These are phyloP conservation scores for Chalciporus pseudorubinellus DNA, from an alignment of 768 basidiomycete genomes.

Conservation along the genomic window DNA sequence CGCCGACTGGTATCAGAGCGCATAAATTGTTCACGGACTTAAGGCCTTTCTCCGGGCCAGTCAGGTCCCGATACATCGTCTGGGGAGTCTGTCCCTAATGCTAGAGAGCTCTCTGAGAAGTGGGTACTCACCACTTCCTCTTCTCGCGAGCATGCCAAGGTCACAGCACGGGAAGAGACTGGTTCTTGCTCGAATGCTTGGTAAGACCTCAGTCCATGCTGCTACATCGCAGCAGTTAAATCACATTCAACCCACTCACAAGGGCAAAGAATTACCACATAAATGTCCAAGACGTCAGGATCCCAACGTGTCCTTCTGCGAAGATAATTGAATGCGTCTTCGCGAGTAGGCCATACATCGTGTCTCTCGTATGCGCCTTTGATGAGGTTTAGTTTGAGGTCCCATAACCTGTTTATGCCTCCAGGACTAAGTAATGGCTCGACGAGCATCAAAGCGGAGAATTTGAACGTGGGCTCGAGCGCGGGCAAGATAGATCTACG, in stretches of 20 bases:
- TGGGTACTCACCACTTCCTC: conserved; percentile 54
- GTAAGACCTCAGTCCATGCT: conserved; percentile 44
- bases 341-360: conserved; percentile 50
- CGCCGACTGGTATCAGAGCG: conserved; percentile 44
- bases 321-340: conserved; percentile 40
- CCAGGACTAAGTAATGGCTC: conserved; percentile 63
- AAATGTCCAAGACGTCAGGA: conserved; percentile 46
- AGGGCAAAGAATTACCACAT: conserved; percentile 42
- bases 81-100: conserved; percentile 18
- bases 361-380: conserved; percentile 47
- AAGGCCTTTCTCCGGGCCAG: conserved; percentile 54
- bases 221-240: conserved; percentile 29
- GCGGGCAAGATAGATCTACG: conserved; percentile 53
- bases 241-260: not conserved
- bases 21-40: conserved; percentile 43
- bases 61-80: conserved; percentile 63
- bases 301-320: conserved; percentile 49
- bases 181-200: conserved; percentile 29
- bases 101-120: not conserved
- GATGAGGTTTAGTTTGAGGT: conserved; percentile 44
- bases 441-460: conserved; percentile 54
- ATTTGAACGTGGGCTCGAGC: conserved; percentile 43
- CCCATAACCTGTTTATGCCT: conserved; percentile 40
- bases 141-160: conserved; percentile 56
- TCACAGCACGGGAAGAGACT: conserved; percentile 40